Evolutionary conservation across 352 stramenopile species (phyloP).

Genomic region (Pilasporangium apinafurcum): DNA sequence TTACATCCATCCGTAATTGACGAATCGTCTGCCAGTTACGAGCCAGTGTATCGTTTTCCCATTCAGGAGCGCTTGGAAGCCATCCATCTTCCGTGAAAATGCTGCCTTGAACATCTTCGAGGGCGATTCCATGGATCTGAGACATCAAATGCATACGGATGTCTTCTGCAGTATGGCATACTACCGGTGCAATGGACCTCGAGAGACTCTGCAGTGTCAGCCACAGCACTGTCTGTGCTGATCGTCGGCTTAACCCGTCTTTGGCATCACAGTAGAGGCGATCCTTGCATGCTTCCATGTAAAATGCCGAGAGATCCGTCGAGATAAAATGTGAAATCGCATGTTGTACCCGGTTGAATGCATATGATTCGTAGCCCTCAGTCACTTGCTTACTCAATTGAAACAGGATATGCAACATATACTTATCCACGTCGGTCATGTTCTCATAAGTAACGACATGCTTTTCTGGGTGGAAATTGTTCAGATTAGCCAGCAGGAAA

Average conservation of each 20-base stretch:
- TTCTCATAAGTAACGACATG: constrained; percentile 85
- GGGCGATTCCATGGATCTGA: constrained; percentile 29
- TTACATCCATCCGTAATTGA: constrained; percentile 79
- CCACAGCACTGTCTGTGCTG: constrained; percentile 87
- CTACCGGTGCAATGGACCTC: constrained; percentile 79
- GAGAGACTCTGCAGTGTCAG: constrained; percentile 57
- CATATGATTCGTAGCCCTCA: constrained; percentile 69
- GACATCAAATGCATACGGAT: constrained; percentile 88
- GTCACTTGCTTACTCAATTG: constrained; percentile 82
- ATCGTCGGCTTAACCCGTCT: constrained; percentile 71
- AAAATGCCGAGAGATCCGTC: constrained; percentile 96
- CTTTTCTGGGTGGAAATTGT: constrained; percentile 87
- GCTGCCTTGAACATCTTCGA: constrained; percentile 55
- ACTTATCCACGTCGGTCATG: constrained; percentile 92
- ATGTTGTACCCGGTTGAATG: constrained; percentile 92
- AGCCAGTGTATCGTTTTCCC: constrained; percentile 39
- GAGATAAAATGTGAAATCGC: constrained; percentile 91
- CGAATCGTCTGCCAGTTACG: constrained; percentile 87
- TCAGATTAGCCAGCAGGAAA: constrained; percentile 96
- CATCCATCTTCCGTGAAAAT: constrained; percentile 70
- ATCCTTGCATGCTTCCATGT: constrained; percentile 97
- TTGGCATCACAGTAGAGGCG: constrained; percentile 93
- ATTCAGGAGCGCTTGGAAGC: constrained; percentile 47
- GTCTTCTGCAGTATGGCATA: constrained; percentile 96
- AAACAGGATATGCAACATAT: constrained; percentile 92